phyloP scores from a whole-genome alignment of 2,329 filamentous ascomycete genomes.

The Apiospora aurea region DNA sequence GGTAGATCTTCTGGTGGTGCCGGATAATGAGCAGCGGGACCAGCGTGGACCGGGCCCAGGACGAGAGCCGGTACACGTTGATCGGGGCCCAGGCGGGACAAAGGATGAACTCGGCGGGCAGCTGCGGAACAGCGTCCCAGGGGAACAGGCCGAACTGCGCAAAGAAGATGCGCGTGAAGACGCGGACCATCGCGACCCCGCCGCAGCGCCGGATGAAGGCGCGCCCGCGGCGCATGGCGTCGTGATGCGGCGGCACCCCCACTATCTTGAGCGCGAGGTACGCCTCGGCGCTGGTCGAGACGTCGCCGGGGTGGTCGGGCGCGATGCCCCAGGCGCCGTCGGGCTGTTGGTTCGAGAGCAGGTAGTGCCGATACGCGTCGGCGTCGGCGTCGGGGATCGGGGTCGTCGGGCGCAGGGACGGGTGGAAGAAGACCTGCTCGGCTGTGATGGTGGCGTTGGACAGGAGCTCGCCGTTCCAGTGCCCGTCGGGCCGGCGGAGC shows the following conservation, averaged over 20 bases:
- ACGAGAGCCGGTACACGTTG: constrained; percentile 42
- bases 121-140: constrained; percentile 42
- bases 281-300: constrained; percentile 8
- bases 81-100: constrained; percentile 37
- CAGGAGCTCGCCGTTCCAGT: constrained; percentile 19
- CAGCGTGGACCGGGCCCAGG: constrained; percentile 36
- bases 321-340: constrained; percentile 24
- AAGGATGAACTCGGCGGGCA: constrained; percentile 44
- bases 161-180: constrained; percentile 25
- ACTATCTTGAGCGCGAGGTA: constrained; percentile 24
- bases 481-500: constrained; percentile 11
- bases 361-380: not conserved
- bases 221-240: constrained; percentile 3
- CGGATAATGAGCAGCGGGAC: constrained; percentile 37
- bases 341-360: not conserved
- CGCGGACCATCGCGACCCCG: not conserved
- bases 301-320: constrained; percentile 7
- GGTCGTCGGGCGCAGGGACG: not conserved
- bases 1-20: constrained; percentile 41
- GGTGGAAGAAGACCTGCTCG: constrained; percentile 19
- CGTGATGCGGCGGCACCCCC: not conserved
- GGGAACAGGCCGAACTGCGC: constrained; percentile 42
- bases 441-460: constrained; percentile 22
- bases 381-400: constrained; percentile 2
- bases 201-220: constrained; percentile 12